These are phyloP conservation scores for Bassia scoparia DNA, from an alignment of 148 eudicot genomes.

Conservation along the genomic window DNA sequence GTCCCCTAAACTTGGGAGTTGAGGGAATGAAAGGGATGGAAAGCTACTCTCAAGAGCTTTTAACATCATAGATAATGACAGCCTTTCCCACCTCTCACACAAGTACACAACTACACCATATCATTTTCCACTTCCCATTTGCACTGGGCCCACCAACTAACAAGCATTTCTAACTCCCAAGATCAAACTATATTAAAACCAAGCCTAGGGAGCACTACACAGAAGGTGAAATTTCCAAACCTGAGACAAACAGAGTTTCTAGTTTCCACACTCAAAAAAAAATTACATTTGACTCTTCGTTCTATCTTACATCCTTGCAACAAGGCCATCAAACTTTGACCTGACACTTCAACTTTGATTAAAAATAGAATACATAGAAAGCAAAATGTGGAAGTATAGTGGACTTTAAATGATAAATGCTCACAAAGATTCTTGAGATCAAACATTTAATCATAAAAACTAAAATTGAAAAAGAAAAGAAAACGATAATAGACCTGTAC, in stretches of 20 bases:
- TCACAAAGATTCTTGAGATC: neutral
- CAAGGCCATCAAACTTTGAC: neutral
- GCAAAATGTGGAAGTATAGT: too few species aligned
- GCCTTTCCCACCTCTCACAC: neutral
- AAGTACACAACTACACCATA: neutral
- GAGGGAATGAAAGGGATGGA: neutral
- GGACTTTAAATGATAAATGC: neutral
- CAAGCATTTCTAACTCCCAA: too few species aligned
- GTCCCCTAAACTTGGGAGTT: too few species aligned
- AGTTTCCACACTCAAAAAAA: too few species aligned
- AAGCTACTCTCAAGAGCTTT: neutral
- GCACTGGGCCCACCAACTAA: too few species aligned
- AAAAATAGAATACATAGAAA: neutral
- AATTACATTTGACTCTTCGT: neutral
- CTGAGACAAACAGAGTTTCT: too few species aligned
- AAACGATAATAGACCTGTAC: conserved; percentile 62
- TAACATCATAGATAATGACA: neutral
- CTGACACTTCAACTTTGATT: neutral
- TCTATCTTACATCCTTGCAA: too few species aligned
- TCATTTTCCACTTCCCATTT: neutral
- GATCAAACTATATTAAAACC: too few species aligned
- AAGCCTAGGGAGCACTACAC: too few species aligned
- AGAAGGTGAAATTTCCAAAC: neutral
- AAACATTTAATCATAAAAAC: neutral
- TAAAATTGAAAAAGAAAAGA: too few species aligned